These are phyloP conservation scores for Pistacia integerrima DNA, from an alignment of 345 rosid genomes.

Conservation along the genomic window DNA sequence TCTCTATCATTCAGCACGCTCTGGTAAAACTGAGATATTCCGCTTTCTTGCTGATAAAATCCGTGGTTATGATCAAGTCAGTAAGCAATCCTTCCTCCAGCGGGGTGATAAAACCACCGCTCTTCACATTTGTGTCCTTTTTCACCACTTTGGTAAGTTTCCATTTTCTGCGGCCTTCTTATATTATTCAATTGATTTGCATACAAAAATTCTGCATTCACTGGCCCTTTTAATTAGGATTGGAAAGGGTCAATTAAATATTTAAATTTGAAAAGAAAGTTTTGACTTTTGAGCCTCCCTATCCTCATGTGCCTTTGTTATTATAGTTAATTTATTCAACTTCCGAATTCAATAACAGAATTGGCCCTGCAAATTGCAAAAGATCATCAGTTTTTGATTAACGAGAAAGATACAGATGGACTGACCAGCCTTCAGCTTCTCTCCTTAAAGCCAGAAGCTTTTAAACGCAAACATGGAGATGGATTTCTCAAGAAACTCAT, in stretches of 20 bases:
- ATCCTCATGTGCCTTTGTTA: no score
- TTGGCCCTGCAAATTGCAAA: conserved; percentile 4
- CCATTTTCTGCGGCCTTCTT: no score
- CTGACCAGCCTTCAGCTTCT: conserved; percentile 21
- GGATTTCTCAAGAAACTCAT: not conserved
- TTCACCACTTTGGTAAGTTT: conserved; percentile 22
- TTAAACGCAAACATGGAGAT: not conserved
- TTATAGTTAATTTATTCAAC: not conserved
- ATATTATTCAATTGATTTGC: no score
- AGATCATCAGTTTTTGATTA: not conserved
- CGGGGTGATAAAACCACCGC: conserved; percentile 14
- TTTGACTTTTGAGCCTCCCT: no score
- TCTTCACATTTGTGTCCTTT: conserved; percentile 22
- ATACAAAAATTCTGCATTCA: no score
- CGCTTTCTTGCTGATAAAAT: not conserved
- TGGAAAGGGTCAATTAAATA: no score
- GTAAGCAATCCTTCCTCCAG: not conserved
- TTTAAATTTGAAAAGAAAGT: no score
- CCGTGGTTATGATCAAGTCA: not conserved
- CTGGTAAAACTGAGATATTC: not conserved
- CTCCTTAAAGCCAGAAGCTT: conserved; percentile 2
- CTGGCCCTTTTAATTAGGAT: no score
- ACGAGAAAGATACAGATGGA: not conserved
- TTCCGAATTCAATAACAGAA: not conserved
- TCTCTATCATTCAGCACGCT: not conserved